Conservation (phyloP, 176 grass and related monocot genomes). For the Cymbopogon citratus region DNA sequence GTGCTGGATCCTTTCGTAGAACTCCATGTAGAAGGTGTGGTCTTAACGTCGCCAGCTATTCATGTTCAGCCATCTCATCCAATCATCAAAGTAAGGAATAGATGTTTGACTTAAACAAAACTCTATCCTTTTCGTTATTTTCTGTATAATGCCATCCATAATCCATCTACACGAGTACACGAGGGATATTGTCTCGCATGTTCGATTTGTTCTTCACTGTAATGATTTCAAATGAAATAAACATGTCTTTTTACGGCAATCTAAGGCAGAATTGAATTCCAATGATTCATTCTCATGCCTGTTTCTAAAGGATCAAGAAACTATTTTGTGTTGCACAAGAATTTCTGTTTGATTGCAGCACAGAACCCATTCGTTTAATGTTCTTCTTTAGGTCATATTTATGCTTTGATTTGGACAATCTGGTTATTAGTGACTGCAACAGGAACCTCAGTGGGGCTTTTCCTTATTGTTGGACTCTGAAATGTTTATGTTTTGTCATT, state of each 20-base stretch:
- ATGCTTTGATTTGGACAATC: not conserved
- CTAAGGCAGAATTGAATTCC: not conserved
- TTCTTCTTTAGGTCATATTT: constrained; percentile 10
- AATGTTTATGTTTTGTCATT: constrained; percentile 24
- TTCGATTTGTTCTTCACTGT: not conserved
- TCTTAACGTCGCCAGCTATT: constrained; percentile 86
- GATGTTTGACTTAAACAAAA: not conserved
- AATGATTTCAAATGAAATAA: not conserved
- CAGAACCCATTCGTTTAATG: not conserved
- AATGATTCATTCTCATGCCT: not conserved
- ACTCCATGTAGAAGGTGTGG: constrained; percentile 60
- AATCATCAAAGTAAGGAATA: constrained; percentile 57
- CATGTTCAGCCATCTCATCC: constrained; percentile 78
- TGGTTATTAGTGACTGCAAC: not conserved
- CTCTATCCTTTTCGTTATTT: not conserved
- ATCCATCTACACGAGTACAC: not conserved
- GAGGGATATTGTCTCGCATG: not conserved
- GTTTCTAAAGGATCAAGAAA: not conserved
- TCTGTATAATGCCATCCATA: not conserved
- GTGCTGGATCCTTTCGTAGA: constrained; percentile 62
- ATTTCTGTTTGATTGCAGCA: not conserved
- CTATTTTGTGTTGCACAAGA: not conserved
- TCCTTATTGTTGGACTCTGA: not conserved
- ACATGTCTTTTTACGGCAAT: not conserved
- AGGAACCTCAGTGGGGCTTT: not conserved